These are phyloP conservation scores for Eimeria necatrix DNA, from an alignment of 169 alveolate genomes.

Conservation along the genomic window DNA sequence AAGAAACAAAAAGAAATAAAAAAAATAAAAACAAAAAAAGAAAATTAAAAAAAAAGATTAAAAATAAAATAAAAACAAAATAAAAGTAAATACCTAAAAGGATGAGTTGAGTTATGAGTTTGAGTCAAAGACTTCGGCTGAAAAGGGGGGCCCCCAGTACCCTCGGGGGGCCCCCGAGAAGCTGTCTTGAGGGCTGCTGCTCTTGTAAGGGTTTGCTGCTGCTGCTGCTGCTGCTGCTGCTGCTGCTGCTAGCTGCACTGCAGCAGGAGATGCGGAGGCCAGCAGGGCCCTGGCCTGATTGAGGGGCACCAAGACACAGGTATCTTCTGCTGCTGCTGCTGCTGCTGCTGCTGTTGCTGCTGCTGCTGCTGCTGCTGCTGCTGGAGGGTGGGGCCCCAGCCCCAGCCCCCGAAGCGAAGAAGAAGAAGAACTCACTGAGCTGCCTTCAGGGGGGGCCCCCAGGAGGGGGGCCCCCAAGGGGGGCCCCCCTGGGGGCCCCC, in stretches of 20 bases:
- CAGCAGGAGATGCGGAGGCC: constrained; percentile 2
- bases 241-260: not conserved
- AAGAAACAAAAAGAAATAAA: too few species aligned
- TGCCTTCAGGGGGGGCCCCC: not conserved
- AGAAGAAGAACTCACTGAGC: not conserved
- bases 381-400: not conserved
- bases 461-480: too few species aligned
- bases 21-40: not conserved
- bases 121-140: not conserved
- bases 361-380: not conserved
- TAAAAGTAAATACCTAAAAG: not conserved
- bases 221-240: not conserved
- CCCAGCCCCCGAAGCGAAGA: not conserved
- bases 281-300: constrained; percentile 17
- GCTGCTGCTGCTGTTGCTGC: not conserved
- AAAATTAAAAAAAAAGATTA: too few species aligned
- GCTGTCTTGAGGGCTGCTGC: not conserved
- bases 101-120: not conserved
- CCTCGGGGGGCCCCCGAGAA: not conserved
- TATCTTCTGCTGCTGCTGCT: not conserved
- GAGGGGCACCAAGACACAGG: constrained; percentile 14
- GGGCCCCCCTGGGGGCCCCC: too few species aligned
- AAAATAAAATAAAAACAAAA: too few species aligned
- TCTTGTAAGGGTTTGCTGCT: constrained; percentile 10
- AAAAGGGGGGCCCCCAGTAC: constrained; percentile 1